Evolutionary conservation across 495 filamentous ascomycete genomes (phyloP).

Genomic region (Talaromyces borbonicus): DNA sequence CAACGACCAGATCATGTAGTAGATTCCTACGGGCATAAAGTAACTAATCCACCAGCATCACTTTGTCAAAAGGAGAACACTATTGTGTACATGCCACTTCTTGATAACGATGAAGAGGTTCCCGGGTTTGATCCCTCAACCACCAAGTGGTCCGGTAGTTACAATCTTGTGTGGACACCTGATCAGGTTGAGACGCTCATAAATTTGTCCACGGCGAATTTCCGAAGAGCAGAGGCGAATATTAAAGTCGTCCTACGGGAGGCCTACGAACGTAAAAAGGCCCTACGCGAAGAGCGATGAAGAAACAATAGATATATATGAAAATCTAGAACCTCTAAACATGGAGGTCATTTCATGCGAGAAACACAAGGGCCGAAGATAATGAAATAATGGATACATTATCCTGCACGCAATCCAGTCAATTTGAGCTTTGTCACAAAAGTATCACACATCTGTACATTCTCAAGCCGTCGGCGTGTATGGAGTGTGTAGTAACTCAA

Average conservation of each 20-base stretch:
- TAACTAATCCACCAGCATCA: slow-evolving; percentile 5
- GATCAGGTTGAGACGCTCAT: slow-evolving; percentile 6
- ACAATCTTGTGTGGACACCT: slow-evolving; percentile 7
- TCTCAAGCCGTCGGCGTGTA: too few relatives aligned
- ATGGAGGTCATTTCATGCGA: too few relatives aligned
- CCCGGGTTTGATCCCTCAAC: slow-evolving; percentile 5
- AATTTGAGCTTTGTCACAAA: too few relatives aligned
- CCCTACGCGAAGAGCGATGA: slow-evolving; percentile 1
- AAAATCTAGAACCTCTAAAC: too few relatives aligned
- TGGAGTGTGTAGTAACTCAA: too few relatives aligned
- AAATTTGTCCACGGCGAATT: slow-evolving; percentile 4
- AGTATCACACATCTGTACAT: too few relatives aligned
- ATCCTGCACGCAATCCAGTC: too few relatives aligned
- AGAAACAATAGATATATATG: too few relatives aligned
- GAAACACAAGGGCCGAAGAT: too few relatives aligned
- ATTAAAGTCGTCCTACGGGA: slow-evolving; percentile 3
- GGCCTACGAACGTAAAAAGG: slow-evolving; percentile 1
- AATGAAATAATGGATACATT: too few relatives aligned
- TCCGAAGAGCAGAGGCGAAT: background rate
- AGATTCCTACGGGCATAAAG: slow-evolving; percentile 6
- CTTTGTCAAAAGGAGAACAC: slow-evolving; percentile 6
- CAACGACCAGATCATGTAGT: background rate
- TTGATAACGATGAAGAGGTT: slow-evolving; percentile 4
- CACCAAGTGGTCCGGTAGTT: slow-evolving; percentile 7
- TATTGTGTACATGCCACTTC: slow-evolving; percentile 6